These are phyloP conservation scores for Gossypium herbaceum DNA, from an alignment of 345 rosid genomes.

Conservation along the genomic window DNA sequence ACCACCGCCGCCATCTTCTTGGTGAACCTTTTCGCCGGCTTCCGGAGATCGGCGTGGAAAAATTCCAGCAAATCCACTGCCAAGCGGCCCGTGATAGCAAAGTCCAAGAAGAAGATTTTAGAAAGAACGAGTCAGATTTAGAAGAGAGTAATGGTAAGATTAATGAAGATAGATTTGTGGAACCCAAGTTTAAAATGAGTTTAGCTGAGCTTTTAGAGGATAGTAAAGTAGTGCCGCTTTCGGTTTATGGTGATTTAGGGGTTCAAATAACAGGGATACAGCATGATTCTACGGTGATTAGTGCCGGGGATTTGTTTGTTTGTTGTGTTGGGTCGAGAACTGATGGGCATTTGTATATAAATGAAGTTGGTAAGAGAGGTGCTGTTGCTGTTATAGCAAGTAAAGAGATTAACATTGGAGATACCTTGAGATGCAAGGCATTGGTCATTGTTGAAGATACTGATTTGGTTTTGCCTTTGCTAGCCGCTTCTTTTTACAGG, in stretches of 20 bases:
- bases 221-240: constrained; percentile 82
- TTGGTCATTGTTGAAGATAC: constrained; percentile 89
- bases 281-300: constrained; percentile 73
- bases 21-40: constrained; percentile 26
- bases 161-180: constrained; percentile 44
- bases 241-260: constrained; percentile 81
- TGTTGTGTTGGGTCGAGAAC: constrained; percentile 67
- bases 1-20: constrained; percentile 10
- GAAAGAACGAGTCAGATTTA: constrained; percentile 53
- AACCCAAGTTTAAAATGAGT: constrained; percentile 72
- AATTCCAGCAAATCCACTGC: constrained; percentile 65
- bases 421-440: constrained; percentile 80
- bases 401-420: constrained; percentile 83
- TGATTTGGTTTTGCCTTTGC: constrained; percentile 60
- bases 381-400: constrained; percentile 94
- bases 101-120: constrained; percentile 71
- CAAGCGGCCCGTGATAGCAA: constrained; percentile 68
- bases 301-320: constrained; percentile 83
- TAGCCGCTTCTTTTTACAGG: constrained; percentile 78
- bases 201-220: constrained; percentile 91
- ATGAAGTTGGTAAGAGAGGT: constrained; percentile 94
- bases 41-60: constrained; percentile 57
- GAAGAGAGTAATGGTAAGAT: constrained; percentile 32
- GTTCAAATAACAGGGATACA: constrained; percentile 85
- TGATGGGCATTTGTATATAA: constrained; percentile 64